Evolutionary conservation across 768 basidiomycete species (phyloP).

Genomic region (Mrakia blollopis): DNA sequence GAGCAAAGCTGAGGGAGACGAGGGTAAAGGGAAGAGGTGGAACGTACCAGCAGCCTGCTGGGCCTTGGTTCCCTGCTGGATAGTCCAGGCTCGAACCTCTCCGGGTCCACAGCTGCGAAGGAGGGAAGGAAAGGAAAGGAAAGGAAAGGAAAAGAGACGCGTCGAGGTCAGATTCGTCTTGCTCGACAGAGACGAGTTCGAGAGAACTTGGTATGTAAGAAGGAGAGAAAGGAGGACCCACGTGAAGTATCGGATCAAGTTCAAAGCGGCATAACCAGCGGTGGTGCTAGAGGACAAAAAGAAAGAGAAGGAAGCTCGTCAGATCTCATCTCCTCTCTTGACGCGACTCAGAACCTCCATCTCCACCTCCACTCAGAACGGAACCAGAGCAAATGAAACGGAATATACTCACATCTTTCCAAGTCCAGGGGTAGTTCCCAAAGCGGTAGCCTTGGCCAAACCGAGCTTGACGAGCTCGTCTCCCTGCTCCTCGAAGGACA

Average conservation of each 20-base stretch:
- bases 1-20: too few relatives aligned
- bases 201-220: background rate
- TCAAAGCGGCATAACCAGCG: slow-evolving; percentile 77
- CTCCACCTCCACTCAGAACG: background rate
- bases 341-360: background rate
- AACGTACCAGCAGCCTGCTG: slow-evolving; percentile 98
- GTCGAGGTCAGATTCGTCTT: background rate
- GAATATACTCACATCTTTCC: slow-evolving; percentile 69
- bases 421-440: slow-evolving; percentile 56
- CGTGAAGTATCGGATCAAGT: slow-evolving; percentile 95
- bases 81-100: slow-evolving; percentile 97
- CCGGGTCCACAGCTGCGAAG: slow-evolving; percentile 61
- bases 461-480: slow-evolving; percentile 74
- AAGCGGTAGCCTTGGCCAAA: slow-evolving; percentile 45
- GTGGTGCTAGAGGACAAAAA: slow-evolving; percentile 53
- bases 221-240: slow-evolving; percentile 46
- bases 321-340: background rate
- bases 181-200: background rate
- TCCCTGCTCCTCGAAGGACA: slow-evolving; percentile 58
- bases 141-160: background rate
- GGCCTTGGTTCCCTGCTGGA: slow-evolving; percentile 86
- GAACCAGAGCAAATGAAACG: too few relatives aligned
- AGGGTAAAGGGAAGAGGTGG: slow-evolving; percentile 27
- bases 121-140: too few relatives aligned
- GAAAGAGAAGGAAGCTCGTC: background rate